Base-by-base conservation (phyloP, 805 yeast genomes). In the Ogataea ganodermae region DNA sequence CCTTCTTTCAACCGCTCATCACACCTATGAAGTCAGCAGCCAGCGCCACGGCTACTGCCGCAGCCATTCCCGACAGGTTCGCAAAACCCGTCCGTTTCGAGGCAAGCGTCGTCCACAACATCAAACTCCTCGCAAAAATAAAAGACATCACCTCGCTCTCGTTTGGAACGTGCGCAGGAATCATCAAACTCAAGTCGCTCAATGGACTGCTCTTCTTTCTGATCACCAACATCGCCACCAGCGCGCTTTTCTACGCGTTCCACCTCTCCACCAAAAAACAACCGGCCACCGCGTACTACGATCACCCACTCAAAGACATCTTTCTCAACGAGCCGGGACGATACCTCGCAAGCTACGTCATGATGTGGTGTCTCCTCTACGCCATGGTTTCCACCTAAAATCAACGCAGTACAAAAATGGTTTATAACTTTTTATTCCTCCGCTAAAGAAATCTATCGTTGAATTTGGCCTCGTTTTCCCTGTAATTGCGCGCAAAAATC, bases 351-450 rank as follows among this genome's bases (percentile, higher is more conserved):
- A 76, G 82, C 35, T 80, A 68, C 53, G 68, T 77, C 7, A 75
- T 80, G 75, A 73, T 80, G 57, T 80, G 86, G 86, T 79, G 84
- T 41, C 65, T 80, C 49, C 66, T 78, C 13, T 72, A 70, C 55
- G 81, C 80, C 1, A 55, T 79, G 45, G 75, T 77, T 6, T 53
- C 55, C 12, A 52, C 53, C 8, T 55, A 8, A 30, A 18, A 12
- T 22, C n/a, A n/a, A n/a, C n/a, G n/a, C n/a, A n/a, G n/a, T n/a
- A n/a, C n/a, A n/a, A n/a, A n/a, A n/a, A n/a, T n/a, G n/a, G n/a
- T n/a, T n/a, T n/a, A n/a, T n/a, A n/a, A n/a, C n/a, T n/a, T 20
- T 33, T n/a, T 33, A 3, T 10, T 17, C 24, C 37, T 18, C 21
- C 9, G 20, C 37, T 8, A 30, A 36, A 18, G 18, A 47, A n/a